Base-by-base conservation (phyloP, 768 basidiomycete genomes). In the Antrodiella citrinella region DNA sequence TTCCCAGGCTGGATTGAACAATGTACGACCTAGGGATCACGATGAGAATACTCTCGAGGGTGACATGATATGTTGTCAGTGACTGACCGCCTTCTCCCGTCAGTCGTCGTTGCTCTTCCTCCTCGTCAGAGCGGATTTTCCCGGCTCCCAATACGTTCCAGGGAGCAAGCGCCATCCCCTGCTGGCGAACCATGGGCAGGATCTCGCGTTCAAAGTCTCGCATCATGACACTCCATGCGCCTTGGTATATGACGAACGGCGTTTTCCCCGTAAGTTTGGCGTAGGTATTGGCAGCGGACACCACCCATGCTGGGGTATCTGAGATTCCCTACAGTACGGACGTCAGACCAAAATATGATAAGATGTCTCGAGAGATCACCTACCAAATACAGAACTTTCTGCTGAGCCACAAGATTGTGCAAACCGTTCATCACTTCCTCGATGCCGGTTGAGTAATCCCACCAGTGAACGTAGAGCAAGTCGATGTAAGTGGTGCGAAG, bases 151-250 rank as follows among this genome's bases (percentile, higher is more conserved):
- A 56, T 2, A 71, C 70, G 21, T 64, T 65, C 71, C 70, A 76
- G 4, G 72, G 71, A 1, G 72, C 70, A 39, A 74, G 57, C 15
- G 69, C 71, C 48, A 73, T 60, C 22, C 69, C 50, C 57, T 60
- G 57, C 4, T 35, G 22, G 20, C 57, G 55, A 11, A 51, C 59
- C 66, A 67, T 66, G 0, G 60, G 63, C 49, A 75, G 61, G 53
- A 74, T 65, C 22, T 74, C 72, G n/a, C 71, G 63, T 60, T 74
- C 73, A 45, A 74, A 60, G 52, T 71, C 69, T 30, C 72, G 63
- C n/a, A 55, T 43, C 19, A 65, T 38, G 44, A 65, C 56, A 49
- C 48, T 61, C 65, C 64, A 67, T 12, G 41, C 44, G 19, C 69
- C 71, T 57, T 70, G 72, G 59, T 74, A 75, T 43, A 75, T 61